Conservation (phyloP, 306 rosid species). For the Pachyrhizus erosus region DNA sequence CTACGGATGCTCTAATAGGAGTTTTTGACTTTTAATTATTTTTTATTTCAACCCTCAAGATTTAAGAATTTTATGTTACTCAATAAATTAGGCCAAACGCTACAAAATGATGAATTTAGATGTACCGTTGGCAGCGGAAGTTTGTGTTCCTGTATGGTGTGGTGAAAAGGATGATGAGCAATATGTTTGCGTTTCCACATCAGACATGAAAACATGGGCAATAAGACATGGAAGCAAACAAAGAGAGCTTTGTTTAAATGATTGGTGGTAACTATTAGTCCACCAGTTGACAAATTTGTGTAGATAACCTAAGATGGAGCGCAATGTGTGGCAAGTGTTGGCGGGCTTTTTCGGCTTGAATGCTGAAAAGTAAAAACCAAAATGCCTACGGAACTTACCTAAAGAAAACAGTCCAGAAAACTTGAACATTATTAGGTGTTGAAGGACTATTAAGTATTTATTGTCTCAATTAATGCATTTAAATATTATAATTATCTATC, state of each 20-base stretch:
- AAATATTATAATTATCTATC: no score
- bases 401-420: neutral
- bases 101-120: neutral
- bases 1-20: neutral
- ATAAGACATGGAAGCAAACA: conserved; percentile 2
- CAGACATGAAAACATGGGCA: neutral
- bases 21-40: neutral
- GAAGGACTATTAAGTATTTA: no score
- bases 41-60: neutral
- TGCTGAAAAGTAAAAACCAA: neutral
- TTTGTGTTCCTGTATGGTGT: conserved; percentile 22
- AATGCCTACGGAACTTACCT: neutral
- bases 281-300: conserved; percentile 18
- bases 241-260: conserved; percentile 6
- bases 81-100: no score
- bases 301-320: neutral
- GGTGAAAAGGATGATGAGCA: neutral
- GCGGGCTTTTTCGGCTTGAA: neutral
- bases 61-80: neutral
- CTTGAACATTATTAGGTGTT: neutral
- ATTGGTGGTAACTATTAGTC: neutral
- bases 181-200: neutral
- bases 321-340: neutral
- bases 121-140: conserved; percentile 11
- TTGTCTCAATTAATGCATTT: neutral